Percentiles rank a stretch among this genome's conserved stretches.
These are phyloP conservation scores for Strobilomyces dryophilus DNA, from an alignment of 768 basidiomycete genomes.

Conservation along the genomic window DNA sequence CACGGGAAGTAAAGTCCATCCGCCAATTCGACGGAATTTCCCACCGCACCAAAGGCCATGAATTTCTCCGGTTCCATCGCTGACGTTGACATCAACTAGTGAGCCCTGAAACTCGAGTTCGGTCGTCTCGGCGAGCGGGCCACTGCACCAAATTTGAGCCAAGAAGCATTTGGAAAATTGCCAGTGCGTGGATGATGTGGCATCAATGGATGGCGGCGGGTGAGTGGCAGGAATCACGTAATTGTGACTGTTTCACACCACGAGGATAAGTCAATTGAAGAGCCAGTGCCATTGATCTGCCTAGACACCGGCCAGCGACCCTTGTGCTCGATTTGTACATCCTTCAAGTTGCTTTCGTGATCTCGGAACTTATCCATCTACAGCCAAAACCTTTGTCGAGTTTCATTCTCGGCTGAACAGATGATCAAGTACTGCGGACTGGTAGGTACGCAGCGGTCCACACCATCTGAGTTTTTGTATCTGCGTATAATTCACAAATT, in stretches of 20 bases:
- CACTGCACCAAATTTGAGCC: background rate
- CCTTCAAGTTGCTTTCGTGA: background rate
- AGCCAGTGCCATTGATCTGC: background rate
- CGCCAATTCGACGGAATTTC: background rate
- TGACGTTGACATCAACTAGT: too few species aligned
- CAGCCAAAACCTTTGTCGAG: too few species aligned
- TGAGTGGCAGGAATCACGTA: background rate
- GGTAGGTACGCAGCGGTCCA: too few species aligned
- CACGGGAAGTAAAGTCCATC: too few species aligned
- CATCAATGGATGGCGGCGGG: conserved; percentile 6
- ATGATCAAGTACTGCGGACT: too few species aligned
- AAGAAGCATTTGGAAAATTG: background rate
- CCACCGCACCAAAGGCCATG: background rate
- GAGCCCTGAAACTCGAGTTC: background rate
- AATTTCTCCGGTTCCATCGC: background rate
- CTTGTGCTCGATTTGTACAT: conserved; percentile 1
- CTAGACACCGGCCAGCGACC: background rate
- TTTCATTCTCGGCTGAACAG: background rate
- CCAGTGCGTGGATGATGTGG: background rate
- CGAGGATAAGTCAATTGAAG: background rate
- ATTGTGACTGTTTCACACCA: background rate
- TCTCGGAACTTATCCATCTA: background rate
- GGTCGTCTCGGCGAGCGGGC: background rate
- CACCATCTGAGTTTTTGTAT: background rate
- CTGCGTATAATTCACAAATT: background rate